Evolutionary conservation across 2,329 filamentous ascomycete genomes (phyloP), one percentile per base, ranked within the genome.

Genomic region (Nothopassalora personata): DNA sequence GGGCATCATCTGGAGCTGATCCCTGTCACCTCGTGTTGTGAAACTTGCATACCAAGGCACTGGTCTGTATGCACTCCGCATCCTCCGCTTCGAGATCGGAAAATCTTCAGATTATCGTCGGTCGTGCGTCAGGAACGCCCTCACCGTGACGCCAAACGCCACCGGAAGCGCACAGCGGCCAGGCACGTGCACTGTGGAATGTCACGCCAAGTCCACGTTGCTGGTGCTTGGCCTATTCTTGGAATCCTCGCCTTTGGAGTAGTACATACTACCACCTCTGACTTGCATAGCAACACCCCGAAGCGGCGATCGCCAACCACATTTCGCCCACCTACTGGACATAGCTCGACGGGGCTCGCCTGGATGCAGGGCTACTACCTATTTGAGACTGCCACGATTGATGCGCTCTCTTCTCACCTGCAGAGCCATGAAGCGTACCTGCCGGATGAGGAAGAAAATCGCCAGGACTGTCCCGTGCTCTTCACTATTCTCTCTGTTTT

Each of bases 11-110:
- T 55, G 18, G 53, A 55, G 53, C 53, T 48, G 11, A 55, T 23
- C 53, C 53, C 39, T 9, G 53, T 55, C 53, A 23, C 28, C 39
- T 48, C 53, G 45, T 55, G 53, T 55, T 48, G 53, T 55, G 53
- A 49, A 55, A 55, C 53, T 13, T 27, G 28, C 28, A 46, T 28
- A 34, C 53, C 53, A 55, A 55, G 53, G 53, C 30, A 55, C 45
- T 31, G 53, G 28, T 18, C 27, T 30, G 30, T 43, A 45, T 55
- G 53, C 53, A 55, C 53, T 55, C 53, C 53, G 53, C 45, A 45
- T 30, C 28, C 46, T 55, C 53, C 36, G 53, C 53, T 46, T 43
- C 45, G 30, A 33, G 27, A 48, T 33, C 45, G 28, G 28, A 55
- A 15, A 33, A 28, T 45, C 34, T 48, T 27, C 53, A 48, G 53